Evolutionary conservation across 2,329 filamentous ascomycete genomes (phyloP).

Genomic region (Tothia fuscella): DNA sequence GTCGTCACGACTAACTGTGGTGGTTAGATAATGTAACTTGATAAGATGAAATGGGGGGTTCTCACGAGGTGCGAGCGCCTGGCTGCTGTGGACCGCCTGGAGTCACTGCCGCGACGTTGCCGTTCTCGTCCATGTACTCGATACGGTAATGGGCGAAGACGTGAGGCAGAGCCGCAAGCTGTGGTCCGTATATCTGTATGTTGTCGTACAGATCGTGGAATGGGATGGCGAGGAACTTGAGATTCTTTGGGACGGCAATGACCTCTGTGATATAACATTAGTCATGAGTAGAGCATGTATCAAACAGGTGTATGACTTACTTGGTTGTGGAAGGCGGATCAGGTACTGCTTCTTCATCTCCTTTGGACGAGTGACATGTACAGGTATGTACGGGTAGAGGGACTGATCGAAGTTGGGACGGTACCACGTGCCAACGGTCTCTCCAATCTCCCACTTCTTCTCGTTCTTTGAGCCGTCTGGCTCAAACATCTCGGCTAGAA

Average conservation of each 20-base stretch:
- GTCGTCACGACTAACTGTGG: too few species aligned
- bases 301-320: conserved; percentile 38
- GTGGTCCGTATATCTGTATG: conserved; percentile 84
- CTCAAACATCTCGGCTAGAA: conserved; percentile 84
- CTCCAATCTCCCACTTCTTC: conserved; percentile 87
- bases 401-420: conserved; percentile 98
- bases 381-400: conserved; percentile 97
- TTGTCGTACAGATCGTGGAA: conserved; percentile 98
- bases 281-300: conserved; percentile 4
- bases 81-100: conserved; percentile 47
- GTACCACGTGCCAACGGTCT: conserved; percentile 97
- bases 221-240: conserved; percentile 95
- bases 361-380: conserved; percentile 91
- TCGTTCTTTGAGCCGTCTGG: conserved; percentile 83
- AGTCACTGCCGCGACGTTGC: conserved; percentile 73
- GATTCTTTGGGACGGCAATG: conserved; percentile 94
- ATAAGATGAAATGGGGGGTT: too few species aligned
- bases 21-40: too few species aligned
- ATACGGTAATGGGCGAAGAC: conserved; percentile 93
- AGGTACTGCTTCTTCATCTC: conserved; percentile 99
- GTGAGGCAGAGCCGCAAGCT: conserved; percentile 92
- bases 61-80: background rate
- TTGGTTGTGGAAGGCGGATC: conserved; percentile 84
- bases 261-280: conserved; percentile 51
- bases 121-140: conserved; percentile 90